These are phyloP conservation scores for Bryum argenteum DNA, from an alignment of 225 moss, liverwort and hornwort species.

Conservation along the genomic window DNA sequence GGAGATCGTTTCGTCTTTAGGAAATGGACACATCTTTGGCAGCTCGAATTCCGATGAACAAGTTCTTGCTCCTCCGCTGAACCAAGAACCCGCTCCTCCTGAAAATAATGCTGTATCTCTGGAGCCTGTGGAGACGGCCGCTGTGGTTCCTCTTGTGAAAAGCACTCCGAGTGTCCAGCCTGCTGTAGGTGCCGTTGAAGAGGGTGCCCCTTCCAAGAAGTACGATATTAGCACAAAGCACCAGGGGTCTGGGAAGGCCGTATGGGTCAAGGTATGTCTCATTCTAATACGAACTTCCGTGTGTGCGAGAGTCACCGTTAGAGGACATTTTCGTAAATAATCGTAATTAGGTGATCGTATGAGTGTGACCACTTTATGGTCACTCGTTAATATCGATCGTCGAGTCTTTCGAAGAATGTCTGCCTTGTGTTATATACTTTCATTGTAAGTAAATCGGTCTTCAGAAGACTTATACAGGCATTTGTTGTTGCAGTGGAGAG, in stretches of 20 bases:
- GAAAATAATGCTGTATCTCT: constrained; percentile 18
- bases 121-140: constrained; percentile 16
- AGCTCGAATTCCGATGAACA: constrained; percentile 28
- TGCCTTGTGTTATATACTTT: constrained; percentile 1
- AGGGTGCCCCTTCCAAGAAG: constrained; percentile 28
- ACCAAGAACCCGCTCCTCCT: constrained; percentile 20
- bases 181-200: constrained; percentile 26
- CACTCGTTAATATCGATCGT: constrained; percentile 9
- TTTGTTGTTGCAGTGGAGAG: constrained; percentile 78
- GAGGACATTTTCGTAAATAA: not conserved
- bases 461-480: constrained; percentile 33
- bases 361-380: constrained; percentile 8
- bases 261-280: constrained; percentile 57
- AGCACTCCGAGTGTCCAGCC: constrained; percentile 22
- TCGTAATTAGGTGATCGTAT: constrained; percentile 2
- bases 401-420: constrained; percentile 11
- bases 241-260: constrained; percentile 50
- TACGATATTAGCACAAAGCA: constrained; percentile 50
- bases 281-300: not conserved
- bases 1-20: constrained; percentile 7
- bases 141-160: constrained; percentile 19
- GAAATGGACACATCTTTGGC: constrained; percentile 37
- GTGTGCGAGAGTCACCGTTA: constrained; percentile 11
- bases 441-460: constrained; percentile 17
- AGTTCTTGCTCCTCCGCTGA: constrained; percentile 6